Conservation (phyloP, 495 filamentous ascomycete species). For the Pyrenula aspistea region DNA sequence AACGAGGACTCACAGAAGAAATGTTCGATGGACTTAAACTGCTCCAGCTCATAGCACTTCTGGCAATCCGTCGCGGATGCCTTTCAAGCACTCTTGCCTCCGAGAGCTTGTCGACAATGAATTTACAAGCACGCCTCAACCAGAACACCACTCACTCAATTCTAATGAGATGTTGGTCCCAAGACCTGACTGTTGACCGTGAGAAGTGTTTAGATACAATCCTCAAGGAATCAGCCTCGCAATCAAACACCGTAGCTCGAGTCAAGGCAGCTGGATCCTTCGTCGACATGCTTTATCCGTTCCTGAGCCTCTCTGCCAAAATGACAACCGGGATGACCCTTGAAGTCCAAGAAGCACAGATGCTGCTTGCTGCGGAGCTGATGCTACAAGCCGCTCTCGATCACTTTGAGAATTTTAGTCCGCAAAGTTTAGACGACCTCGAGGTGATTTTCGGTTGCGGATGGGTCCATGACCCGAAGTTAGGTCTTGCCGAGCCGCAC, state of each 20-base stretch:
- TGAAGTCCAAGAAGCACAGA: constrained; percentile 17
- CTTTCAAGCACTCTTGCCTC: neutral
- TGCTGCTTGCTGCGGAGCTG: constrained; percentile 26
- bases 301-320: constrained; percentile 29
- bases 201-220: neutral
- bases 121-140: neutral
- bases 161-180: no score
- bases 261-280: constrained; percentile 2
- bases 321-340: constrained; percentile 6
- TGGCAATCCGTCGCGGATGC: constrained; percentile 15
- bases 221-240: neutral
- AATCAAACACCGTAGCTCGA: neutral
- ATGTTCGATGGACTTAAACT: constrained; percentile 19
- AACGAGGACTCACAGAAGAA: constrained; percentile 3
- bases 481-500: no score
- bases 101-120: neutral
- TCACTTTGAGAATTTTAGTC: neutral
- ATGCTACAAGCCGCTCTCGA: constrained; percentile 36
- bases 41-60: constrained; percentile 20
- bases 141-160: neutral
- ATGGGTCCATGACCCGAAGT: neutral
- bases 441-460: neutral
- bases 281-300: constrained; percentile 25
- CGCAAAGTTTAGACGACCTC: neutral
- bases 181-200: neutral